Conservation (phyloP, 2,329 filamentous ascomycete species). For the Phaeosphaeria sp. region DNA sequence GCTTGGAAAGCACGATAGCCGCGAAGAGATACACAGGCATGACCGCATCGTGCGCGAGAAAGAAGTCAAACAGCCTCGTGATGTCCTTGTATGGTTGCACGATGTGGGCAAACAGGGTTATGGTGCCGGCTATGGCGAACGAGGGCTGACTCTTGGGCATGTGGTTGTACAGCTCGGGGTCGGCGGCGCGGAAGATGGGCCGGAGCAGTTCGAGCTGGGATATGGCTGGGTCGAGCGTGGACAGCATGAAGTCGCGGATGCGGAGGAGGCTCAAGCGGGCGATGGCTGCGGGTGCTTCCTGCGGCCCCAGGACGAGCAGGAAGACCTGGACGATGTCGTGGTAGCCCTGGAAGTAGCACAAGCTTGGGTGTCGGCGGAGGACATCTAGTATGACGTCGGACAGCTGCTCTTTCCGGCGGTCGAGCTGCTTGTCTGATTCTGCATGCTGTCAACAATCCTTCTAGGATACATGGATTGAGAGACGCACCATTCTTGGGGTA, state of each 20-base stretch:
- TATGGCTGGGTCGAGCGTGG: slow-evolving; percentile 79
- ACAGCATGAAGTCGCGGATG: slow-evolving; percentile 98
- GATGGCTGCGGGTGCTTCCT: slow-evolving; percentile 68
- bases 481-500: slow-evolving; percentile 74
- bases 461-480: neutral
- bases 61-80: slow-evolving; percentile 87
- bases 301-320: slow-evolving; percentile 78
- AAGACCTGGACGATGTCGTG: slow-evolving; percentile 98
- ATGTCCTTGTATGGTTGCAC: slow-evolving; percentile 90
- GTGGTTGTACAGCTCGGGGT: slow-evolving; percentile 75
- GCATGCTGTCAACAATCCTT: slow-evolving; percentile 54
- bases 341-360: slow-evolving; percentile 98
- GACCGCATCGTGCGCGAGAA: slow-evolving; percentile 85
- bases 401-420: slow-evolving; percentile 75
- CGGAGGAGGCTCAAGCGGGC: slow-evolving; percentile 85
- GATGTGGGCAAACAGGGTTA: slow-evolving; percentile 97
- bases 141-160: slow-evolving; percentile 83
- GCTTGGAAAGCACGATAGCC: slow-evolving; percentile 73
- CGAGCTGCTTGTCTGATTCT: slow-evolving; percentile 72
- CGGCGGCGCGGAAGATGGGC: slow-evolving; percentile 75
- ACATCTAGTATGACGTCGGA: slow-evolving; percentile 81
- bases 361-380: slow-evolving; percentile 78
- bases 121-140: slow-evolving; percentile 89
- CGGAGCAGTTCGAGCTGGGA: slow-evolving; percentile 88
- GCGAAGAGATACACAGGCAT: slow-evolving; percentile 93